Evolutionary conservation across 352 stramenopile genomes (phyloP).

Genomic region (Pythium aquatile): DNA sequence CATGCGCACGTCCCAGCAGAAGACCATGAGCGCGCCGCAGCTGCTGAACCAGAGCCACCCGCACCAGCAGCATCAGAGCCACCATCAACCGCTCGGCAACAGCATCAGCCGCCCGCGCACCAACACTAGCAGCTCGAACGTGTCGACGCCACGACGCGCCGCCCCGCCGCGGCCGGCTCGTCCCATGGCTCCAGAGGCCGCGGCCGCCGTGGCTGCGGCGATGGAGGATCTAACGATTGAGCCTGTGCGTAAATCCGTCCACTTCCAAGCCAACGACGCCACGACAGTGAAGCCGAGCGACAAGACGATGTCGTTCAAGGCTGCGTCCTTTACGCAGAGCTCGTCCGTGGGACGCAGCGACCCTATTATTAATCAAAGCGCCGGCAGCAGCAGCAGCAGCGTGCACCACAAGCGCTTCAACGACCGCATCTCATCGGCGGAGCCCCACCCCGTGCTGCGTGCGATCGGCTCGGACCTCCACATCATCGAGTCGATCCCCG

Average conservation of each 20-base stretch:
- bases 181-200: slow-evolving; percentile 16
- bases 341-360: slow-evolving; percentile 4
- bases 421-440: slow-evolving; percentile 22
- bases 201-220: slow-evolving; percentile 7
- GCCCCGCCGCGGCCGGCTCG: slow-evolving; percentile 15
- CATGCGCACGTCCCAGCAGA: slow-evolving; percentile 39
- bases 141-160: slow-evolving; percentile 9
- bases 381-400: background rate
- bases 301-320: slow-evolving; percentile 11
- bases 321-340: background rate
- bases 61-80: background rate
- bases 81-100: background rate
- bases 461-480: slow-evolving; percentile 24
- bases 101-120: background rate
- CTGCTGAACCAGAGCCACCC: slow-evolving; percentile 1
- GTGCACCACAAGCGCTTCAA: slow-evolving; percentile 13
- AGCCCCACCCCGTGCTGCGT: slow-evolving; percentile 21
- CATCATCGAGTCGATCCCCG: slow-evolving; percentile 17
- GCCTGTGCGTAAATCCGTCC: slow-evolving; percentile 7
- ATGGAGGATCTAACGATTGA: slow-evolving; percentile 2
- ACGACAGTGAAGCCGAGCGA: background rate
- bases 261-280: slow-evolving; percentile 11
- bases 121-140: slow-evolving; percentile 7
- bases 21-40: slow-evolving; percentile 25
- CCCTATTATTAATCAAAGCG: slow-evolving; percentile 3